Base-by-base conservation (phyloP, 2,329 filamentous ascomycete species). In the Aspergillus sp. region DNA sequence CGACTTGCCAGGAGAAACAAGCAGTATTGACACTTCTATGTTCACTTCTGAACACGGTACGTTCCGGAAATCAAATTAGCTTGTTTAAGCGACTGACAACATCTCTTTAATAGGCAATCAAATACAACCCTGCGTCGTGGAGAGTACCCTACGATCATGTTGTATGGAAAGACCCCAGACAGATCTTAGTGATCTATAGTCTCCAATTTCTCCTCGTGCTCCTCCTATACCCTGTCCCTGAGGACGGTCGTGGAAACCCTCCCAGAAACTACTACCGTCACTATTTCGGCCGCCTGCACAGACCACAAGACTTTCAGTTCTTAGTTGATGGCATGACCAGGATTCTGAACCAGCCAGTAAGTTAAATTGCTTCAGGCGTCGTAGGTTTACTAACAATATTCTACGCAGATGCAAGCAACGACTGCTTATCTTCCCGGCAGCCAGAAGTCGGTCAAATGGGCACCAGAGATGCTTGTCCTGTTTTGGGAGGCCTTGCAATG, bases 401-500 rank as follows among this genome's bases (percentile, higher is more conserved):
- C 12, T 20, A 22, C 17, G 41, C 50, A 84, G 80, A 86, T 97
- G 61, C 91, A 96, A 76, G 89, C 91, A 43, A 96, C 91, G 57
- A 85, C 85, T 11, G 93, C 93, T 1, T 97, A 96, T 72, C 85
- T 97, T 2, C 92, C 93, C 0, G 91, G 92, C 4, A 89, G 88
- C 39, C 91, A 96, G 67, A 85, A 89, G 48, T 85, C 89, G 0
- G 80, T 91, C 52, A 91, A 90, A 69, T 96, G 93, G 82, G 91
- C 93, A 0, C 93, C 95, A 2, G 95, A 99, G 75, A 96, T 96
- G 79, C 87, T 98, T 55, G 95, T 97, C 84, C 82, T 99, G 2
- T 97, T 98, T 71, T 99, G 95, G 95, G 95, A 99, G 78, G 86
- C 91, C 38, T 86, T 95, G 4, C 95, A 99, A 74, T 97, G 93